Evolutionary conservation across 306 rosid species (phyloP).

Genomic region (Astragalus membranaceus): DNA sequence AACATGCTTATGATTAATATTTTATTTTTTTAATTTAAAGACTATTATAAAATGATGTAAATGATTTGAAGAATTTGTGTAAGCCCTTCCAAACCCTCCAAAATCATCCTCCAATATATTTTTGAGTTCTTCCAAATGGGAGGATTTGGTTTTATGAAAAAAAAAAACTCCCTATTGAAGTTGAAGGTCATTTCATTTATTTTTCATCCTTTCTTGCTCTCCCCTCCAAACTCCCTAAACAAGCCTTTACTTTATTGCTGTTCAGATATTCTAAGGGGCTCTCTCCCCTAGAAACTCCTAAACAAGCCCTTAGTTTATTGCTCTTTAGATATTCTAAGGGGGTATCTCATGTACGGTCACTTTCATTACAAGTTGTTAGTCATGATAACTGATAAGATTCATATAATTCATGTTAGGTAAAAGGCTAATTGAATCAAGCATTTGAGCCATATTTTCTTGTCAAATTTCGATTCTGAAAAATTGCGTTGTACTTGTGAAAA

Average conservation of each 20-base stretch:
- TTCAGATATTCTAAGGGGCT: not conserved
- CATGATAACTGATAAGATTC: conserved; percentile 9
- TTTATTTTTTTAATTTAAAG: too few species aligned
- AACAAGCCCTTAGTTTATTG: not conserved
- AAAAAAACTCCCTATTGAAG: too few species aligned
- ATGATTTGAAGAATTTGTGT: too few species aligned
- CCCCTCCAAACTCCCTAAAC: too few species aligned
- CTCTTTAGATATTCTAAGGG: conserved; percentile 7
- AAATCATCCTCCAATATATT: too few species aligned
- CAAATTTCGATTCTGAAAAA: conserved; percentile 1
- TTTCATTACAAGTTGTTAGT: conserved; percentile 13
- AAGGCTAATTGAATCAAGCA: conserved; percentile 9
- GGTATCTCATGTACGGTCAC: not conserved
- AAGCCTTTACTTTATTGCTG: not conserved
- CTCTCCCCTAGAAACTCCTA: not conserved
- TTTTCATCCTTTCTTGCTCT: too few species aligned
- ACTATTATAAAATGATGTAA: too few species aligned
- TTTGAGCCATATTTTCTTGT: not conserved
- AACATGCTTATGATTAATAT: too few species aligned
- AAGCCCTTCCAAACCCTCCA: too few species aligned
- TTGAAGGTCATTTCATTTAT: too few species aligned
- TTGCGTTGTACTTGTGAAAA: not conserved
- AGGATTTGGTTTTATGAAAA: too few species aligned
- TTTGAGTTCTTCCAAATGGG: too few species aligned
- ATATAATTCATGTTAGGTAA: not conserved